These are phyloP conservation scores for Acer negundo DNA, from an alignment of 345 rosid genomes.

Conservation along the genomic window DNA sequence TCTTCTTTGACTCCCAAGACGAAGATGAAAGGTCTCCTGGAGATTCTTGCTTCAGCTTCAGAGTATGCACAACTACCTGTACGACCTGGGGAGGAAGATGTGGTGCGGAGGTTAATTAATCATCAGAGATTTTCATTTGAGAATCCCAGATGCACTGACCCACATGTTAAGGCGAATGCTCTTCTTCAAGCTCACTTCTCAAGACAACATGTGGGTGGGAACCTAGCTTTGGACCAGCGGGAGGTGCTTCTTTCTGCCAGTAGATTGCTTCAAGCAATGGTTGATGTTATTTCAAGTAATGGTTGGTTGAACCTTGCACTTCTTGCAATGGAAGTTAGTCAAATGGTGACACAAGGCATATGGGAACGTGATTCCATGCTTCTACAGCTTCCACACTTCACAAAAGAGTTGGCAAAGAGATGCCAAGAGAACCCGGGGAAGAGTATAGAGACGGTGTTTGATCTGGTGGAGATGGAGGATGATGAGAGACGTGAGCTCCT, in stretches of 20 bases:
- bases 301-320: constrained; percentile 94
- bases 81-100: constrained; percentile 90
- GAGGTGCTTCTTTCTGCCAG: constrained; percentile 76
- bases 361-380: constrained; percentile 98
- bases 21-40: constrained; percentile 92
- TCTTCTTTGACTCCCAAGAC: constrained; percentile 78
- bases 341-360: constrained; percentile 95
- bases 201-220: constrained; percentile 73
- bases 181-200: constrained; percentile 96
- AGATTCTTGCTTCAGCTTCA: constrained; percentile 83
- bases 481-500: constrained; percentile 76
- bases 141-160: constrained; percentile 70
- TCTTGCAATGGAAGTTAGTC: constrained; percentile 89
- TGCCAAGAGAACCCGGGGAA: constrained; percentile 85
- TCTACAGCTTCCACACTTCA: constrained; percentile 89
- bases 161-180: constrained; percentile 87
- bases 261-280: constrained; percentile 88
- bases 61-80: constrained; percentile 80
- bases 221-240: constrained; percentile 73
- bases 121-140: constrained; percentile 94
- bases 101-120: constrained; percentile 68
- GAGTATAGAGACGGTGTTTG: constrained; percentile 76
- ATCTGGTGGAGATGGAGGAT: constrained; percentile 92
- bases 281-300: constrained; percentile 85
- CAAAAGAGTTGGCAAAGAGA: constrained; percentile 74